Conservation (phyloP, 192 early-diverging fungal genomes). For the Gonapodya prolifera region DNA sequence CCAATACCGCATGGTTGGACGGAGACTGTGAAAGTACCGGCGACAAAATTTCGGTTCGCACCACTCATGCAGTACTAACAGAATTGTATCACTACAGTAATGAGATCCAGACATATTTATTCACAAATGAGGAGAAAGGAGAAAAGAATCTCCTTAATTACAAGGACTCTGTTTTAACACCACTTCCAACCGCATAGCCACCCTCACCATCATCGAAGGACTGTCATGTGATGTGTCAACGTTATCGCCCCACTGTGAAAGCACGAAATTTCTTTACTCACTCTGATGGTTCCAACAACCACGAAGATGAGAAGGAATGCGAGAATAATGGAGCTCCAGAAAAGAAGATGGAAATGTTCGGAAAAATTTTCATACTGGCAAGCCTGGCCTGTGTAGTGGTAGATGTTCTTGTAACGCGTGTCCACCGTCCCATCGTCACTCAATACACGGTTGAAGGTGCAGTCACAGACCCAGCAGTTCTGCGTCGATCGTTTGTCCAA, state of each 20-base stretch:
- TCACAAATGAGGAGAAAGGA: background rate
- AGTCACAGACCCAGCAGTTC: slow-evolving; percentile 1
- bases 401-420: background rate
- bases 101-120: no score
- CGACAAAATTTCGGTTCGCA: no score
- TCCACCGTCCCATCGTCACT: background rate
- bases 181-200: background rate
- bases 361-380: slow-evolving; percentile 1
- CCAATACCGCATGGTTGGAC: background rate
- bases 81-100: no score
- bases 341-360: background rate
- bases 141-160: background rate
- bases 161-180: background rate
- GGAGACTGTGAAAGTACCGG: no score
- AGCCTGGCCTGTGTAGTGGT: background rate
- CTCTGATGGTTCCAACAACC: background rate
- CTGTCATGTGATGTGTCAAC: no score
- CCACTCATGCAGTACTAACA: no score
- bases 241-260: no score
- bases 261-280: no score
- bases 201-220: background rate
- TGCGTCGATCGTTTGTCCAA: background rate
- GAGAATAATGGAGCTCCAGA: background rate
- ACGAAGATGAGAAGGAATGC: background rate
- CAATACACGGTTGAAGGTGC: background rate